Evolutionary conservation across 139 green algal species (phyloP).

Genomic region (Coccomyxa sp.): DNA sequence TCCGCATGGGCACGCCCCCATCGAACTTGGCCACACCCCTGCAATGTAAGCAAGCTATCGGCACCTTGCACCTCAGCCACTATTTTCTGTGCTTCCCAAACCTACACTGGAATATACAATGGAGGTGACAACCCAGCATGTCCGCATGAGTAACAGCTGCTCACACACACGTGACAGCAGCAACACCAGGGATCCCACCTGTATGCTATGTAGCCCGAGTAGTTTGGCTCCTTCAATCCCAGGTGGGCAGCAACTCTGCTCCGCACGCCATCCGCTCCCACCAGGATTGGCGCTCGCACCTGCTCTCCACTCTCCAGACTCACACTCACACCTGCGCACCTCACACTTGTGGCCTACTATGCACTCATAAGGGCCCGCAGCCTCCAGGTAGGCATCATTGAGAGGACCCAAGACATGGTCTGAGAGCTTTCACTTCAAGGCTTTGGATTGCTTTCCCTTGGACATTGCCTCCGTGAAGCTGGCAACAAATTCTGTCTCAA

Average conservation of each 20-base stretch:
- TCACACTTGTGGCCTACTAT: too few relatives aligned
- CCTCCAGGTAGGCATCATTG: background rate
- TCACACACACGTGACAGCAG: background rate
- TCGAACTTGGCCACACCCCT: conserved; percentile 43
- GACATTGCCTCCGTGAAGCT: background rate
- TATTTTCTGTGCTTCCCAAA: too few relatives aligned
- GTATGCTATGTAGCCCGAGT: conserved; percentile 49
- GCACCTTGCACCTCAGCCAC: too few relatives aligned
- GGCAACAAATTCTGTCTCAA: too few relatives aligned
- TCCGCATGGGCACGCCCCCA: conserved; percentile 18
- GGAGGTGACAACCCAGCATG: background rate
- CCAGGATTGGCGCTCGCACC: conserved; percentile 20
- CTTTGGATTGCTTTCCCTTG: background rate
- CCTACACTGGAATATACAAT: background rate
- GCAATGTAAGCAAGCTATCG: too few relatives aligned
- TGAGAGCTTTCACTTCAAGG: background rate
- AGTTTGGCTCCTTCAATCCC: conserved; percentile 32
- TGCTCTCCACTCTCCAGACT: conserved; percentile 22
- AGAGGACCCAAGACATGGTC: background rate
- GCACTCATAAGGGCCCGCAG: too few relatives aligned
- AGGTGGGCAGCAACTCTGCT: conserved; percentile 36
- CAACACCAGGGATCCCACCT: conserved; percentile 31
- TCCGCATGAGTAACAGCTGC: background rate
- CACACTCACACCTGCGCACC: conserved; percentile 10
- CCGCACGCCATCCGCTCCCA: conserved; percentile 57